Base-by-base conservation (phyloP, 164 flowering plant genomes). In the Nymphaea colorata region DNA sequence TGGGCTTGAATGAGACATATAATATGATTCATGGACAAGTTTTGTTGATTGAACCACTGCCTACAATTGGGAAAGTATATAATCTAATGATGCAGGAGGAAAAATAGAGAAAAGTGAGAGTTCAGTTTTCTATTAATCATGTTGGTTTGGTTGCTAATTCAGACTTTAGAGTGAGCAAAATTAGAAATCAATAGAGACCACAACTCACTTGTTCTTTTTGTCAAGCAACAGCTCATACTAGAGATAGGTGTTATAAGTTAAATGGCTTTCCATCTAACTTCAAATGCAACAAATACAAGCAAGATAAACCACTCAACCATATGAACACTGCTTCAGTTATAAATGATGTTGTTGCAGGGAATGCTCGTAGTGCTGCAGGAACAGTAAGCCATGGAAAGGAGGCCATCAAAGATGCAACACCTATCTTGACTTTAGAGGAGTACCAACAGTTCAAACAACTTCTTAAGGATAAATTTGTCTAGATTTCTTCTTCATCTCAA, bases 1-100 rank as follows among this genome's bases (percentile, higher is more conserved):
- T 68, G 66, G 71, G 66, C 2, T 11, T 68, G 11, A 68, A 68
- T 68, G 59, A 68, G 2, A 43, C 71, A 3, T 68, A 43, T 17
- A 0, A 17, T 3, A 4, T 43, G 36, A 15, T 68, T 43, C 65
- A 10, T 4, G 25, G 42, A 42, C 59, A 68, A 41, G 61, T 68
- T 3, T 47, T 68, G 4, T 14, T 42, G 3, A 68, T 42, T 63
- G 42, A 43, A 10, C 64, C 64, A 0, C 15, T 60, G 2, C 71
- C 44, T 4, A 43, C 16, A 2, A 18, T 68, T 44, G 43, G 59
- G 2, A 68, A 61, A n/a, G 66, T 8, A 5, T 68, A 62, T 16
- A 43, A 53, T 10, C 66, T 68, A 8, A 14, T 62, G 3, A 7
- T 68, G 2, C 65, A 68, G 44, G 71, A 68, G 25, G 71, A 68